Evolutionary conservation across 306 rosid genomes (phyloP), one percentile per base, ranked within the genome.

Genomic region (Abrus precatorius): DNA sequence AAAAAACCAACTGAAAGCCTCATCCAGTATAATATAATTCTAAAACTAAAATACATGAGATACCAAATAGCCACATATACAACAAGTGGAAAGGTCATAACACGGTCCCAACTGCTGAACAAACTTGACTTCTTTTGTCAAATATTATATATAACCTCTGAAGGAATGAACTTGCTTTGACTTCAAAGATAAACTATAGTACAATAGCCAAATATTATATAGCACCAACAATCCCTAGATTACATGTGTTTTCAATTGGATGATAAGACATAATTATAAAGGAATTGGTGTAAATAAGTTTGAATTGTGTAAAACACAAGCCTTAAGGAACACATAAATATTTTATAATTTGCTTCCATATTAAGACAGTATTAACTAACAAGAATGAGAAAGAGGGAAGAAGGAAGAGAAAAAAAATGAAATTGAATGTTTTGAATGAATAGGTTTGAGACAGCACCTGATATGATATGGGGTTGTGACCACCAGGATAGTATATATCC

Each of bases 401-500:
- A 48, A 54, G 55, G 43, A 71, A 55, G 50, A 79, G 66, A 62
- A 82, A 29, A 59, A 60, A 52, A 38, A 69, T 57, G 55, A 44
- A 9, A 83, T 41, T 64, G 38, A 72, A 13, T 36, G 43, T 59
- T 72, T 30, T 48, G 30, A 75, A 7, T 75, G 34, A 74, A n/a
- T 44, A 38, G 87, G 7, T 56, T 12, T 62, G 44, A 80, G 83
- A 72, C 34, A 55, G 74, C 82, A 92, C 97, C 95, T 85, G 38
- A 77, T 77, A 89, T 76, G 76, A 78, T 81, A 93, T 86, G 52
- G 92, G 98, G 69, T 86, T 93, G 76, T 79, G 97, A 86, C 90
- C 88, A 74, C 97, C 98, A 32, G 97, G 65, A 78, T 91, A 91
- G 85, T 88, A 87, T n/a, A 93, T 77, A 0, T 93, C 94, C 83